These are phyloP conservation scores for Hebeloma cylindrosporum DNA, from an alignment of 768 basidiomycete genomes.

Conservation along the genomic window DNA sequence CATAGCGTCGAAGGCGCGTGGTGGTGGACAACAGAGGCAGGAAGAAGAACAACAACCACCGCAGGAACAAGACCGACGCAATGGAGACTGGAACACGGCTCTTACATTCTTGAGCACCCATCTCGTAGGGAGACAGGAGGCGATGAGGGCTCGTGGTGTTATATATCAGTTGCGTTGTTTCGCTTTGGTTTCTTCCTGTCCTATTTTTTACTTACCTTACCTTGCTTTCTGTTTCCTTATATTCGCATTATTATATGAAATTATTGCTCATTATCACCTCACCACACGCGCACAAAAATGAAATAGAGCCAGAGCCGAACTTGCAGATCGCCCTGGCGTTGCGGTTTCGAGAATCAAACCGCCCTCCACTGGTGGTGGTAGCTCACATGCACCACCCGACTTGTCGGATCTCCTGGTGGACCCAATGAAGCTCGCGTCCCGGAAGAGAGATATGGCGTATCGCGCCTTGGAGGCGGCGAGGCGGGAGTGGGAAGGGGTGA, in stretches of 20 bases:
- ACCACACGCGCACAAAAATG: too few species aligned
- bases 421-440: conserved; percentile 7
- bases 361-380: background rate
- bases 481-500: conserved; percentile 10
- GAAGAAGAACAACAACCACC: background rate
- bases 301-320: conserved; percentile 1
- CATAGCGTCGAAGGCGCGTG: background rate
- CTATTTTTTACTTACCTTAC: background rate
- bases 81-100: background rate
- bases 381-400: background rate
- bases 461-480: conserved; percentile 9
- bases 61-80: background rate
- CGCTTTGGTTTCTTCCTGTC: background rate
- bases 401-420: conserved; percentile 6
- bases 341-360: conserved; percentile 5
- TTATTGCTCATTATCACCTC: too few species aligned
- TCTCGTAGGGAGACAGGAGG: conserved; percentile 14
- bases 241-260: too few species aligned
- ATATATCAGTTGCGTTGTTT: conserved; percentile 2
- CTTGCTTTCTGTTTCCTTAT: background rate
- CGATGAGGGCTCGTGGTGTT: background rate
- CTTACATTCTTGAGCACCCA: conserved; percentile 1
- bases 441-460: conserved; percentile 10
- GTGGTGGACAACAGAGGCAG: background rate
- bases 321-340: background rate